phyloP scores from a whole-genome alignment of 371 early-diverging fungal species.

The Chytridiales sp. region DNA sequence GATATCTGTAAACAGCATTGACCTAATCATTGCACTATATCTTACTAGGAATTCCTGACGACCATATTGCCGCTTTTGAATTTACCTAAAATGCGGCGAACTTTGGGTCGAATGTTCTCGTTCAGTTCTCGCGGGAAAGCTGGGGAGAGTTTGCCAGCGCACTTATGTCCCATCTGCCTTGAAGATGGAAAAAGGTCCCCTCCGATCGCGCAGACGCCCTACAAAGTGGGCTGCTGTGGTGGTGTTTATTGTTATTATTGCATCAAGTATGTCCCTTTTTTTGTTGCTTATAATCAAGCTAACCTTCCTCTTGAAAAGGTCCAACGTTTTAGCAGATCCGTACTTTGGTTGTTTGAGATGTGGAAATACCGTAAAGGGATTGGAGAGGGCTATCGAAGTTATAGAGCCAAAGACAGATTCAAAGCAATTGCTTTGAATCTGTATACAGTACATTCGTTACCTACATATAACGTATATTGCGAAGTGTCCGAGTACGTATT shows the following conservation, averaged over 20 bases:
- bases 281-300: background rate
- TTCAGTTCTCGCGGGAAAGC: constrained; percentile 4
- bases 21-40: too few relatives aligned
- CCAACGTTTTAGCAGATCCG: constrained; percentile 70
- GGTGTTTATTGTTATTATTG: constrained; percentile 90
- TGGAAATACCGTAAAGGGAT: constrained; percentile 60
- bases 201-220: constrained; percentile 65
- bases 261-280: constrained; percentile 51
- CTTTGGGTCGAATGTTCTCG: constrained; percentile 21
- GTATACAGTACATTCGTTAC: too few relatives aligned
- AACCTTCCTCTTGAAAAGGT: constrained; percentile 27
- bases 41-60: constrained; percentile 74
- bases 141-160: constrained; percentile 56
- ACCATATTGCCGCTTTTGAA: constrained; percentile 85
- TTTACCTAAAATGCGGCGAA: constrained; percentile 66
- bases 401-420: too few relatives aligned
- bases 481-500: too few relatives aligned
- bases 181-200: constrained; percentile 47
- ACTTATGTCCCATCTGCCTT: constrained; percentile 73
- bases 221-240: constrained; percentile 69
- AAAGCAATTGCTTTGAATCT: too few relatives aligned
- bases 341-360: constrained; percentile 79
- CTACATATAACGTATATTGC: too few relatives aligned
- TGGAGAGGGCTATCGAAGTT: constrained; percentile 31
- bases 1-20: too few relatives aligned